Percentiles rank a stretch among this genome's conserved stretches.
Evolutionary conservation across 2,329 filamentous ascomycete species (phyloP).

Genomic region (Teratosphaeria viscida): DNA sequence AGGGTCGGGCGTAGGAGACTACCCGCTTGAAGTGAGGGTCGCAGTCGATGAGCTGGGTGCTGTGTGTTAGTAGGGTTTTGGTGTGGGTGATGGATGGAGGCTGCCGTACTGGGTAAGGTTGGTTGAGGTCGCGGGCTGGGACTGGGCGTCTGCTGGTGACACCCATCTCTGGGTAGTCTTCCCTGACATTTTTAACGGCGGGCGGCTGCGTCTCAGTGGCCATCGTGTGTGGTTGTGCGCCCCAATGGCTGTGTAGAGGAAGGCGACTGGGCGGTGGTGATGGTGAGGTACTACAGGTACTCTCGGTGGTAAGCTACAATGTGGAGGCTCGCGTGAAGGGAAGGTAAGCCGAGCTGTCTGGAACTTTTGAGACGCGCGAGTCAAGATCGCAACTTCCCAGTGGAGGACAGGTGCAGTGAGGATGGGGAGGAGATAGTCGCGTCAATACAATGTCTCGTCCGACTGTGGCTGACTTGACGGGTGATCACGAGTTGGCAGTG

Average conservation of each 20-base stretch:
- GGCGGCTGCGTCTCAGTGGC: conserved; percentile 3
- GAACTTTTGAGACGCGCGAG: conserved; percentile 1
- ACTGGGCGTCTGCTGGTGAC: conserved; percentile 18
- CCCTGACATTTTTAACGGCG: conserved; percentile 9
- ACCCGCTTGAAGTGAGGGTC: conserved; percentile 94
- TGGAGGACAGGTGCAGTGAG: not conserved
- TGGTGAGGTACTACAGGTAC: not conserved
- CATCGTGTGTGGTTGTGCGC: conserved; percentile 2
- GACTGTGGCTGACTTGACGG: conserved; percentile 58
- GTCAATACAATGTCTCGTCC: conserved; percentile 38
- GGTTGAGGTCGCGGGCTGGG: conserved; percentile 67
- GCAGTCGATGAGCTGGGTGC: conserved; percentile 83
- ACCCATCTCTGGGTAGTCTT: conserved; percentile 21
- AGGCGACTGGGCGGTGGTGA: not conserved
- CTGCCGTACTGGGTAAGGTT: conserved; percentile 67
- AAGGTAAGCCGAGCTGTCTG: not conserved
- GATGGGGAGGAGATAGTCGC: conserved; percentile 3
- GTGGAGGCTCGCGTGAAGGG: not conserved
- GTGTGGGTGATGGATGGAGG: not conserved
- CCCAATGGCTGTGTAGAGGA: conserved; percentile 5
- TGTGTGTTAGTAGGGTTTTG: not conserved
- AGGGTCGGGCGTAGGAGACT: conserved; percentile 70
- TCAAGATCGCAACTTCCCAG: not conserved
- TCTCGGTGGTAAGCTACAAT: not conserved
- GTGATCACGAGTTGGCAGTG: conserved; percentile 54